Conservation (phyloP, 106 monocot genomes). For the Dendrobium catenatum region DNA sequence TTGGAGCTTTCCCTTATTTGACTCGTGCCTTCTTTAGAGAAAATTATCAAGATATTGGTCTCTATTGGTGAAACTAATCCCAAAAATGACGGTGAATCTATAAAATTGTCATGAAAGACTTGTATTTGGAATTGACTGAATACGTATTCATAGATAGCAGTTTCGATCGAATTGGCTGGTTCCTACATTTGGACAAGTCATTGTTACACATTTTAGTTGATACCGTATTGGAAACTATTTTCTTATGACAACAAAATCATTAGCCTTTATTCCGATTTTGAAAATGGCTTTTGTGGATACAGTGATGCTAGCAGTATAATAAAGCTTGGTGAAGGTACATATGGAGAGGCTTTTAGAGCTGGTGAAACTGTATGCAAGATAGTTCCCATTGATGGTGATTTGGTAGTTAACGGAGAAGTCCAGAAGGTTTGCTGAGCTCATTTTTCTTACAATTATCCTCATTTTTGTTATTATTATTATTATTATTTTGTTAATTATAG, state of each 20-base stretch:
- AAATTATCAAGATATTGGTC: neutral
- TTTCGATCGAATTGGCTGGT: neutral
- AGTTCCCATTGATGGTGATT: conserved; percentile 89
- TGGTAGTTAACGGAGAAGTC: conserved; percentile 81
- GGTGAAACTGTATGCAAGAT: conserved; percentile 82
- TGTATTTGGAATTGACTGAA: neutral
- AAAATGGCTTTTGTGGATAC: conserved; percentile 10
- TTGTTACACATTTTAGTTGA: neutral
- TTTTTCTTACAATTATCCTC: neutral
- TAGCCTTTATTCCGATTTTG: neutral
- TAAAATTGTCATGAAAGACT: neutral
- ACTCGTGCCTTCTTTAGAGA: neutral
- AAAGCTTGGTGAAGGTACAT: conserved; percentile 98
- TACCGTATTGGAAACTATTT: neutral
- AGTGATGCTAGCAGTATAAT: conserved; percentile 48
- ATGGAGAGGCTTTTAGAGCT: conserved; percentile 86
- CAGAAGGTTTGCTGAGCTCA: conserved; percentile 59
- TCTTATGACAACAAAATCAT: neutral
- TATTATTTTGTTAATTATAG: conserved; percentile 2
- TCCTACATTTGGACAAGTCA: neutral
- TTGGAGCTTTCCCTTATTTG: neutral
- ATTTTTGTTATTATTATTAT: neutral
- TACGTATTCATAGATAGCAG: neutral
- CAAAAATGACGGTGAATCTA: neutral
- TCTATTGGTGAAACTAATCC: neutral